Base-by-base conservation (phyloP, 768 basidiomycete species). In the Lentinula boryana region DNA sequence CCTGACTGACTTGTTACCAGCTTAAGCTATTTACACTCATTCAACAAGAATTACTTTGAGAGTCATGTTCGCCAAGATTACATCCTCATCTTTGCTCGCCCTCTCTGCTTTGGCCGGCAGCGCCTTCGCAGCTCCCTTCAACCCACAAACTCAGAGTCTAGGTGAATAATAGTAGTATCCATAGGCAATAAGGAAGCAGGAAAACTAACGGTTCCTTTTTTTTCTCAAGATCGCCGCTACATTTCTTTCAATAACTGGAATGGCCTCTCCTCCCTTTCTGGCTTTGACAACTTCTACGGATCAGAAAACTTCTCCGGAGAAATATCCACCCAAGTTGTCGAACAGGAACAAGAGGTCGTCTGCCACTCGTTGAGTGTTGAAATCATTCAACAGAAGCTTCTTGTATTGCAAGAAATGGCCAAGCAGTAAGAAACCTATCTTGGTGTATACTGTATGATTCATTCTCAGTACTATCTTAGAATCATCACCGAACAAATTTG, bases 231-330 rank as follows among this genome's bases (percentile, higher is more conserved):
- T 46, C 35, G 61, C 36, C 41, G 40, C 16, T 43, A 60, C 43
- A 41, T 57, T 51, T 71, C 71, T 6, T 69, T 74, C 63, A 63
- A 72, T 62, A 62, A 65, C 68, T 81, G 75, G 70, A 69, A 72
- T 3, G 78, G 78, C 21, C 66, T 72, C 65, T 63, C 68, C 60
- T 76, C 73, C 18, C 60, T 78, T 64, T 63, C 56, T 61, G 66
- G 67, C 63, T 80, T 82, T 65, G 80, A 80, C 62, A 73, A 75
- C 70, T 80, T 80, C 71, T 77, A 76, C 60, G 79, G 80, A 23
- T 56, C 67, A 27, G 71, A 72, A 58, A 77, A 80, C 72, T 81
- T 78, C 63, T 72, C 72, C 64, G 76, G 78, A 58, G 70, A 64
- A 60, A 63, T 68, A 57, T 75, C 71, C 65, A 65, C 63, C 53